Base-by-base conservation (phyloP, 164 flowering plant genomes). In the Sextonia rubra region DNA sequence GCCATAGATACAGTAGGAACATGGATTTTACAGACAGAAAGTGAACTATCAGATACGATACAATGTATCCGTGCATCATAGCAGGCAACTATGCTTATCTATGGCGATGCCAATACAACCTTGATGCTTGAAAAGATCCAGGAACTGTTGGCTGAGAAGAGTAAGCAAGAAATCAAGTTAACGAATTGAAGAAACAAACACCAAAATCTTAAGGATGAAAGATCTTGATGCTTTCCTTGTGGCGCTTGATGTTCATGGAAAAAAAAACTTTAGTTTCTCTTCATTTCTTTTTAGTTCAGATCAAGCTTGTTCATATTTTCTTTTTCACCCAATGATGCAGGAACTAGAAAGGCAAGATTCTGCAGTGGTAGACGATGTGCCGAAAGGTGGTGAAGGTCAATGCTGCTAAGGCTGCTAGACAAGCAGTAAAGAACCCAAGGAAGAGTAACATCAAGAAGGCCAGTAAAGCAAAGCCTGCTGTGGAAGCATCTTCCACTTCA, bases 71-170 rank as follows among this genome's bases (percentile, higher is more conserved):
- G n/a, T n/a, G n/a, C n/a, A n/a, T n/a, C n/a, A n/a, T n/a, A n/a
- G n/a, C n/a, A n/a, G n/a, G n/a, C 69, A 97, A 90, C 74, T 96
- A 93, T 78, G 97, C 89, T 60, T 96, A 91, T 79, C 80, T 96
- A 15, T 95, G 72, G 83, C 90, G 29, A 80, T 95, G 96, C 79
- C 95, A 17, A 95, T 95, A 74, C 89, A 32, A 84, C 84, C 32
- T 78, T 96, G 85, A 93, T 98, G 12, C 75, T 77, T 22, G 99
- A 96, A 83, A 96, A 86, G 78, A 89, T 93, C 60, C 88, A 88
- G 82, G 88, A 85, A 80, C 82, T 93, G 23, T 79, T 82, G 75
- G 83, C 81, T 23, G 85, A 89, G 1, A 85, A 79, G 74, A 90
- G 89, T 64, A 87, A 80, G 76, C 80, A 86, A 8, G 78, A 69